These are phyloP conservation scores for Zhuliangozyma parablackwelliae DNA, from an alignment of 1,139 yeast genomes.

Conservation along the genomic window DNA sequence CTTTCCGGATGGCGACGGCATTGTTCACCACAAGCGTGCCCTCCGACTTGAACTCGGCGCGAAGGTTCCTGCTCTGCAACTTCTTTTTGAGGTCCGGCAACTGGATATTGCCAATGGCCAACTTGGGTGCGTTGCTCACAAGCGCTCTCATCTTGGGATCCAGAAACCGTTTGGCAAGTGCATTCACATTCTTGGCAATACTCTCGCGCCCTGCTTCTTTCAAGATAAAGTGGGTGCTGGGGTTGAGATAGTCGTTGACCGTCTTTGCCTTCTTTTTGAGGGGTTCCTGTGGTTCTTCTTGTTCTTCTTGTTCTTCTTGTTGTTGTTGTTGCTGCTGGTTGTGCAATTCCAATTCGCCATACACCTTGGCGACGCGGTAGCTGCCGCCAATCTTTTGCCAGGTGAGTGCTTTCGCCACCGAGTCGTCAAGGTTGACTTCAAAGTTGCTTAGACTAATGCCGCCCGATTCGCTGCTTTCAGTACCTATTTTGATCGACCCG, in stretches of 20 bases:
- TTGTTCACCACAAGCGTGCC: constrained; percentile 88
- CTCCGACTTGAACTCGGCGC: constrained; percentile 88
- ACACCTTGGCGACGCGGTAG: constrained; percentile 76
- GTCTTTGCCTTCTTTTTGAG: constrained; percentile 15
- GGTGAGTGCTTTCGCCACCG: constrained; percentile 53
- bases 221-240: constrained; percentile 35
- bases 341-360: constrained; percentile 60
- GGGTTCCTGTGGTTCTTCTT: neutral
- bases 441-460: constrained; percentile 53
- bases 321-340: constrained; percentile 15
- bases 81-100: constrained; percentile 74
- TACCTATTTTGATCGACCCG: constrained; percentile 49
- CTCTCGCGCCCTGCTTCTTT: constrained; percentile 19
- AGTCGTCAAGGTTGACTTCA: constrained; percentile 68
- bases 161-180: constrained; percentile 6
- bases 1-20: constrained; percentile 67
- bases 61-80: constrained; percentile 53
- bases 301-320: constrained; percentile 12
- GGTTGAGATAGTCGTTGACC: constrained; percentile 27
- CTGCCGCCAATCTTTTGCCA: constrained; percentile 89
- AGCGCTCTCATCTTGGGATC: constrained; percentile 9
- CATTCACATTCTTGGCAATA: constrained; percentile 3
- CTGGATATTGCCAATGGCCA: constrained; percentile 86
- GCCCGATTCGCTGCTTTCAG: constrained; percentile 24
- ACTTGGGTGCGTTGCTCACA: constrained; percentile 23